Percentiles rank a stretch among this genome's conserved stretches.
These are phyloP conservation scores for Eutypella sp. DNA, from an alignment of 2,329 filamentous ascomycete species.

Conservation along the genomic window DNA sequence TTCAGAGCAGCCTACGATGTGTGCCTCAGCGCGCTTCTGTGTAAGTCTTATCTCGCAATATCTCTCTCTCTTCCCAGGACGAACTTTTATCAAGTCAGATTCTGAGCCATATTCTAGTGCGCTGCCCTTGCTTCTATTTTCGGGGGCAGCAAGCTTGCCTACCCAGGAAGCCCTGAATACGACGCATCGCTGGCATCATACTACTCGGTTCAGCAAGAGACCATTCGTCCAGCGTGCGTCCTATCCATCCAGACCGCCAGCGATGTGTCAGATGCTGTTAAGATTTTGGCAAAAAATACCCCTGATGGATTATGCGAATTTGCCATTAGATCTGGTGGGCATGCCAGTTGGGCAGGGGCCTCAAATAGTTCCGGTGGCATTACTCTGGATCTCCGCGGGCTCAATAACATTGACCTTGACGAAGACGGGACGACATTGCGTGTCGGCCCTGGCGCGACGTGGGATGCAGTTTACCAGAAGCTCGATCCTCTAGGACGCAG, in stretches of 20 bases:
- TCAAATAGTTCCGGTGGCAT: conserved; percentile 37
- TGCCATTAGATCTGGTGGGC: conserved; percentile 46
- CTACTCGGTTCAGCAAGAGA: neutral
- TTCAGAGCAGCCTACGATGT: too few relatives aligned
- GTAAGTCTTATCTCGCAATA: too few relatives aligned
- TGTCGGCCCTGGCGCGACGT: conserved; percentile 39
- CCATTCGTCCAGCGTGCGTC: conserved; percentile 1
- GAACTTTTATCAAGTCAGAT: too few relatives aligned
- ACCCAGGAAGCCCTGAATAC: conserved; percentile 1
- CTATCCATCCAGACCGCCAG: conserved; percentile 1
- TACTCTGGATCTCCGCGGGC: conserved; percentile 36
- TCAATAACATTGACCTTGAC: conserved; percentile 32
- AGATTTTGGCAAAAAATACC: too few relatives aligned
- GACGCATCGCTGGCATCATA: conserved; percentile 1
- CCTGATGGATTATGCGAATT: conserved; percentile 36
- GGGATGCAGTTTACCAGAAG: conserved; percentile 35
- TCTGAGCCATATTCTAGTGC: too few relatives aligned
- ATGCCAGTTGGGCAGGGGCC: conserved; percentile 39
- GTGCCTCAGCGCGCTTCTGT: too few relatives aligned
- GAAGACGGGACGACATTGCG: conserved; percentile 29
- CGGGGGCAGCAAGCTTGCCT: too few relatives aligned
- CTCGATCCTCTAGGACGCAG: conserved; percentile 32
- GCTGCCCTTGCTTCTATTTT: too few relatives aligned
- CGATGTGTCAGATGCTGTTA: conserved; percentile 17
- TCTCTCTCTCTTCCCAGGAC: too few relatives aligned